Conservation (phyloP, 805 yeast species). For the Spathaspora boniae region DNA sequence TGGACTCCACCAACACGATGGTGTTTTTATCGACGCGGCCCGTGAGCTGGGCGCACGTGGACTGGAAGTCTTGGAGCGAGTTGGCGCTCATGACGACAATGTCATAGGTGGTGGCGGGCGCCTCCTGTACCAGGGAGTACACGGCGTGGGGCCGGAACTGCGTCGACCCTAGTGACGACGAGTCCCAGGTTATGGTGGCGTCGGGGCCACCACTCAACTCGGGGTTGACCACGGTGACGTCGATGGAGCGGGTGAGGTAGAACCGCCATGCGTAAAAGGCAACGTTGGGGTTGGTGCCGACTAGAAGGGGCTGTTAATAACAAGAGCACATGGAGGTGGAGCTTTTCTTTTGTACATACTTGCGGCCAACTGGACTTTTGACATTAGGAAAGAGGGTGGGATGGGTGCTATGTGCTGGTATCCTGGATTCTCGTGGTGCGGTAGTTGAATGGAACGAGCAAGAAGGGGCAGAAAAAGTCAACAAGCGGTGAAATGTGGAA, state of each 20-base stretch:
- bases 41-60: constrained; percentile 19
- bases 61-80: constrained; percentile 39
- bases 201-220: constrained; percentile 12
- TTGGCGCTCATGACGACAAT: constrained; percentile 32
- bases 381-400: no score
- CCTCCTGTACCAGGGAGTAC: constrained; percentile 9
- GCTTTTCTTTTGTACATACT: constrained; percentile 5
- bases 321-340: background rate
- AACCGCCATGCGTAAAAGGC: constrained; percentile 60
- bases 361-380: constrained; percentile 5
- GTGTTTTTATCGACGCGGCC: constrained; percentile 36
- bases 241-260: constrained; percentile 37
- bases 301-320: constrained; percentile 4
- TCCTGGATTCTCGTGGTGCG: no score
- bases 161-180: constrained; percentile 12
- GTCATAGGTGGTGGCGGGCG: constrained; percentile 22
- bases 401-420: no score
- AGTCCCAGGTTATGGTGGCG: constrained; percentile 14
- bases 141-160: constrained; percentile 12
- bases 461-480: no score
- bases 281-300: constrained; percentile 57
- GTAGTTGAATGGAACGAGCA: no score
- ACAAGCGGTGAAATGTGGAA: no score
- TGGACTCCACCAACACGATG: constrained; percentile 60
- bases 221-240: constrained; percentile 38